Evolutionary conservation across 768 basidiomycete genomes (phyloP), one percentile per base, ranked within the genome.

Genomic region (Tylopilus balloui): DNA sequence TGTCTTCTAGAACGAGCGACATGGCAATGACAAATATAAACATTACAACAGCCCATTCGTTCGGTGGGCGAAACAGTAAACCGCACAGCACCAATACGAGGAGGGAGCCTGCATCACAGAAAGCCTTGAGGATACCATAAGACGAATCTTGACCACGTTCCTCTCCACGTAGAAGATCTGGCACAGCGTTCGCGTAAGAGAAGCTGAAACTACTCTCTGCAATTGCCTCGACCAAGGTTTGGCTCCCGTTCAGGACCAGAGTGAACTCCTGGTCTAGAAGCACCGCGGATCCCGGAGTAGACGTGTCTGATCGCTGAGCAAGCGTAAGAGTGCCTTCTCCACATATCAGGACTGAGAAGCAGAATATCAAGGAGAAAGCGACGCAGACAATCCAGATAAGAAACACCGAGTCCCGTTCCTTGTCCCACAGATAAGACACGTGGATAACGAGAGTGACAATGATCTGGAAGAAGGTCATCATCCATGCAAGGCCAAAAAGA

Each of bases 241-340:
- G 54, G 12, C 6, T 32, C 15, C 54, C 47, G 0, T 11, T 32
- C 12, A 46, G 15, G 11, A 50, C 3, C 2, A 56, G 31, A 6
- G 40, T 40, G 6, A 47, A 44, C 6, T 46, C 44, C 7, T 32
- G 43, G 29, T 48, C 51, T 32, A 46, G 34, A 19, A 52, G 28
- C 6, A 49, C 32, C 1, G 48, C 41, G 3, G 6, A 50, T 15
- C 40, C 41, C 0, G 27, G 43, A 8, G 41, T 19, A 4, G 41
- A 23, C 10, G 12, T 25, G 2, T 29, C 21, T 5, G 47, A 24
- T 38, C 36, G 40, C n/a, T 6, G 54, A n/a, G 45, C 29, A 19
- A 55, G 54, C 1, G 28, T 31, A 8, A 55, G 44, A 12, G 21
- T 32, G 13, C 44, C 35, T 2, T 51, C 45, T 24, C 49, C 49